Conservation (phyloP, 2,329 filamentous ascomycete species). For the Aphanocladium album region DNA sequence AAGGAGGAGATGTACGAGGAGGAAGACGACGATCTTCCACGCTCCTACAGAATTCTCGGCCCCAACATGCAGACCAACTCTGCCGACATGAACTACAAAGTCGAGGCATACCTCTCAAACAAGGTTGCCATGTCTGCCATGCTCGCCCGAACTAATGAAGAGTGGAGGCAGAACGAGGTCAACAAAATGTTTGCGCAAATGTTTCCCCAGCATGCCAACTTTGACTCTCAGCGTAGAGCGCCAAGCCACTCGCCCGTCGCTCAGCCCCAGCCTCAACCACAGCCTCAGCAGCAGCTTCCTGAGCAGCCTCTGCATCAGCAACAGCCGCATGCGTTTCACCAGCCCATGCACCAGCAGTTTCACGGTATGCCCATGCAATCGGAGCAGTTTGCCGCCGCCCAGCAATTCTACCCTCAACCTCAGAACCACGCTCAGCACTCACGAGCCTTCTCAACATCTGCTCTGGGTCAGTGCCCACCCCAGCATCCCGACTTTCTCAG, state of each 20-base stretch:
- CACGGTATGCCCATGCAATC: not conserved
- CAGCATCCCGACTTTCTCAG: not conserved
- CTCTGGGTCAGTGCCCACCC: not conserved
- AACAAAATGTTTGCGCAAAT: constrained; percentile 42
- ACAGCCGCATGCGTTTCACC: not conserved
- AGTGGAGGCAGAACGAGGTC: constrained; percentile 41
- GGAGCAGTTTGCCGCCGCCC: not conserved
- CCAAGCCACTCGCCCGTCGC: not conserved
- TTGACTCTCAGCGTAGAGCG: not conserved
- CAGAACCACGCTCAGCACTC: not conserved
- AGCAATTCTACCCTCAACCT: not conserved
- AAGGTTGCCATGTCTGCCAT: constrained; percentile 39
- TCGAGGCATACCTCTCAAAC: constrained; percentile 45
- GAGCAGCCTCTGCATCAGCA: too few relatives aligned
- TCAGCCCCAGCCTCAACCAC: not conserved
- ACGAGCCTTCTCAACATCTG: not conserved
- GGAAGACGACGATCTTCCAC: constrained; percentile 75
- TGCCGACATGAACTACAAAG: constrained; percentile 55
- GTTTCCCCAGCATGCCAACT: constrained; percentile 35
- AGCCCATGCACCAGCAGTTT: constrained; percentile 11
- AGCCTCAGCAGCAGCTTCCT: not conserved
- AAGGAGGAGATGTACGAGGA: constrained; percentile 97
- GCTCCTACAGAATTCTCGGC: constrained; percentile 59
- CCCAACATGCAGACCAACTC: constrained; percentile 57
- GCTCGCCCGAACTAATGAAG: constrained; percentile 30